Percentiles rank a stretch among this genome's conserved stretches.
These are phyloP conservation scores for Mortierella hygrophila DNA, from an alignment of 192 early-diverging fungal genomes.

Conservation along the genomic window DNA sequence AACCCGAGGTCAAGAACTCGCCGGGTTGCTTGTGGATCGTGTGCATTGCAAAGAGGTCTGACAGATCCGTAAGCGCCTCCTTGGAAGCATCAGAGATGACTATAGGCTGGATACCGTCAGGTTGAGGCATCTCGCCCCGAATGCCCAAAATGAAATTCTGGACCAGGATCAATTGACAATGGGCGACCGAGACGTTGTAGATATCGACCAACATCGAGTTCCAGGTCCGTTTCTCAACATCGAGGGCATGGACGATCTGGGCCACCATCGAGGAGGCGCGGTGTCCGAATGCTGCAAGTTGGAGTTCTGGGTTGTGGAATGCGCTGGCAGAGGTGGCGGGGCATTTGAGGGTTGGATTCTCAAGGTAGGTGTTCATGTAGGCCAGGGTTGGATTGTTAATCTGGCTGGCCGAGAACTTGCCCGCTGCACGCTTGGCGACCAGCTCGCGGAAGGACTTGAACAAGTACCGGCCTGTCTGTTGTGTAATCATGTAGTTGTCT, in stretches of 20 bases:
- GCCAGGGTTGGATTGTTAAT: constrained; percentile 46
- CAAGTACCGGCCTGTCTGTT: constrained; percentile 83
- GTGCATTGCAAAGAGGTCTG: constrained; percentile 69
- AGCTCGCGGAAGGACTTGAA: constrained; percentile 53
- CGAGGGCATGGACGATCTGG: constrained; percentile 72
- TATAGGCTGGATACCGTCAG: constrained; percentile 27
- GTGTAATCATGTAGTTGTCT: constrained; percentile 87
- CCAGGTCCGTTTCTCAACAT: constrained; percentile 71
- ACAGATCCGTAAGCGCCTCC: constrained; percentile 58
- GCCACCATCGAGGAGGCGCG: constrained; percentile 76
- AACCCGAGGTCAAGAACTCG: constrained; percentile 68
- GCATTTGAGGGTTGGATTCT: constrained; percentile 69
- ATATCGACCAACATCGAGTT: constrained; percentile 84
- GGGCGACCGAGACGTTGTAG: constrained; percentile 76
- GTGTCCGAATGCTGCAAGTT: constrained; percentile 78
- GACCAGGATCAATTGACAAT: constrained; percentile 82
- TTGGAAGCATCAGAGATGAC: constrained; percentile 40
- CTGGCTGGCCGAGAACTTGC: constrained; percentile 16
- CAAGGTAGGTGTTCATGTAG: constrained; percentile 62
- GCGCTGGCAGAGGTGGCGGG: constrained; percentile 26
- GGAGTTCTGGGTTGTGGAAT: constrained; percentile 58
- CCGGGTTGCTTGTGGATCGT: constrained; percentile 77
- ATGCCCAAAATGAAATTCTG: constrained; percentile 78
- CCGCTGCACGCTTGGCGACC: constrained; percentile 42
- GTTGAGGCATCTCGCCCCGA: constrained; percentile 56